phyloP scores from a whole-genome alignment of 352 stramenopile species.

The Halophytophthora polymorphica region DNA sequence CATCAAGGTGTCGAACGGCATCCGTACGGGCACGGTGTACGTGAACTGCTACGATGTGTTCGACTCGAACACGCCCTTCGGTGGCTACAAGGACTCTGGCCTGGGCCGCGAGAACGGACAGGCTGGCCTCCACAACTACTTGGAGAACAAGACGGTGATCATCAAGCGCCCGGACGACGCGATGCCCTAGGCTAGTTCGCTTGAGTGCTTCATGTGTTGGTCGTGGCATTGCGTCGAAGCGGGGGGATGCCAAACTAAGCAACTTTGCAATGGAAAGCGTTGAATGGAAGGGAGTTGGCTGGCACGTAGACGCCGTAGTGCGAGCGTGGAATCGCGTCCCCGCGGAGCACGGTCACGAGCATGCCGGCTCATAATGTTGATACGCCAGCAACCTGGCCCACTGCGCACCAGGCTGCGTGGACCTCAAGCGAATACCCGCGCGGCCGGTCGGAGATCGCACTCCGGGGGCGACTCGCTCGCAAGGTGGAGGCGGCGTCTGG shows the following conservation, averaged over 20 bases:
- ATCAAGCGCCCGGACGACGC: constrained; percentile 56
- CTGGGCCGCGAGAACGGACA: constrained; percentile 81
- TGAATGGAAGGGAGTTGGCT: too few species aligned
- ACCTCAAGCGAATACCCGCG: too few species aligned
- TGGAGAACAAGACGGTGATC: constrained; percentile 78
- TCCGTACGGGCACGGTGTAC: constrained; percentile 91
- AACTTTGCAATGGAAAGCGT: constrained; percentile 8
- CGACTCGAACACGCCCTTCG: constrained; percentile 82
- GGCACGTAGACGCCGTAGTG: too few species aligned
- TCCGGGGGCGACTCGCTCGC: too few species aligned
- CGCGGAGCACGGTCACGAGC: too few species aligned
- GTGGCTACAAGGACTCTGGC: constrained; percentile 85
- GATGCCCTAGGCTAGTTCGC: constrained; percentile 23
- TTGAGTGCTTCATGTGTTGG: constrained; percentile 6
- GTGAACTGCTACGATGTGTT: constrained; percentile 94
- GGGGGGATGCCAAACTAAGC: constrained; percentile 4
- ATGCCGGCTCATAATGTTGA: too few species aligned
- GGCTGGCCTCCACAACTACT: constrained; percentile 67
- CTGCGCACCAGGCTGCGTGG: too few species aligned
- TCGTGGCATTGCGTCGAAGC: constrained; percentile 10
- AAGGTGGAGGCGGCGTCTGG: too few species aligned
- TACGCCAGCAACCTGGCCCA: too few species aligned
- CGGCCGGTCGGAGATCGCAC: too few species aligned
- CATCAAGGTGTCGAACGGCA: constrained; percentile 82
- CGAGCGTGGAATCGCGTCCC: too few species aligned